Evolutionary conservation across 768 basidiomycete species (phyloP), one percentile per base, ranked within the genome.

Genomic region (Hericium rajendrae): DNA sequence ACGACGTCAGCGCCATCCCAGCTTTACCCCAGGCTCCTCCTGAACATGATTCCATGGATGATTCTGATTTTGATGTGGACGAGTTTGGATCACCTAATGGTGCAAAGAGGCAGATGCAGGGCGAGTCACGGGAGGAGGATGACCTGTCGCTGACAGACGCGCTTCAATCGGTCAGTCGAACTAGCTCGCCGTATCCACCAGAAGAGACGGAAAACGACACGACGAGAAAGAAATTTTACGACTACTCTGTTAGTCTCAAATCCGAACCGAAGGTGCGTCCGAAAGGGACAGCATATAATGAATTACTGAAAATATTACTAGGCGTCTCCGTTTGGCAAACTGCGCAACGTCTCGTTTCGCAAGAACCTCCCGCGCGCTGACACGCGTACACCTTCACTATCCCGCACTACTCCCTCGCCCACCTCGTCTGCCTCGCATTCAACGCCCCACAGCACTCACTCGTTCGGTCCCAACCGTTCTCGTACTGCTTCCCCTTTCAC

Each of bases 311-410:
- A 32, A 10, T 6, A 2, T 32, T 54, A 41, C 57, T 32, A 88
- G 85, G 70, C 74, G 12, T 85, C 85, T 12, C 82, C 84, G 12
- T 74, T 77, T 43, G 77, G 83, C 59, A 85, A 79, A 59, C 83
- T 77, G 67, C 81, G 82, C 10, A 83, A 87, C 64, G 79, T 86
- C 26, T 76, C 79, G 12, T 60, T 84, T 51, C 80, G 85, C 37
- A 76, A 76, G 56, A 75, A 79, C 16, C 65, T 76, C 39, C 64
- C 74, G 18, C 76, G 82, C 18, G 43, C 43, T 20, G 43, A 46
- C 28, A 73, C 74, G 18, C 80, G 85, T 26, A 86, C 85, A 4
- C 86, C 86, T 4, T 86, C 85, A 2, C 73, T 88, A 9, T 79
- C 86, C 8, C 78, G 78, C 53, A 85, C 83, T 1, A 76, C 78